Base-by-base conservation (phyloP, 495 filamentous ascomycete species). In the Annulohypoxylon maeteangense region DNA sequence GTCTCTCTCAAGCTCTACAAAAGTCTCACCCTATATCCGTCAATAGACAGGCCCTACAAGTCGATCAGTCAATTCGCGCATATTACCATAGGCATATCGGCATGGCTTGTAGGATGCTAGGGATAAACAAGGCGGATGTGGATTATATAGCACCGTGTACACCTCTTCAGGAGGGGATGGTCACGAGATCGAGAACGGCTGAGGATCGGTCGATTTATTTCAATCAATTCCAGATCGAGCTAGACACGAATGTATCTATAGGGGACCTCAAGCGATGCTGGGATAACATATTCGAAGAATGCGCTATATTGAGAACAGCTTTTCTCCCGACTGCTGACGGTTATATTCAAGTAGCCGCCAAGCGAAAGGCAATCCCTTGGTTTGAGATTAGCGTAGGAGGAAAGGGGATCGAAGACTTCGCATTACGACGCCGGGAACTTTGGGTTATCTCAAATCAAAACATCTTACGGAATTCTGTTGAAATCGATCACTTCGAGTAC, bases 81-180 rank as follows among this genome's bases (percentile, higher is more conserved):
- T 87, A 87, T 69, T 79, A 78, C 11, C 88, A 90, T 62, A 84
- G 81, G 45, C 80, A 90, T 74, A 76, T 82, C 1, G 78, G 81
- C 57, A 71, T 70, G 44, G 66, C 29, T 10, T 76, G 75, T 16
- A 60, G 23, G 20, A 23, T 31, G 2, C 44, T 78, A 6, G 54
- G 61, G 10, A 34, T 74, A 7, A 36, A 68, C 20, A 63, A 61
- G 27, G 12, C 27, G 18, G 80, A 87, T n/a, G 84, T 96, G 8
- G 87, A 93, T 70, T 83, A 84, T 31, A 88, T 96, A 60, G 85
- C 87, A 1, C 93, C 91, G 8, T 94, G 92, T 70, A 93, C 93
- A 0, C 84, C 92, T 0, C 79, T 95, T 1, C 93, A 97, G 71
- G 86, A 93, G 71, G 93, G 92, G 10, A 93, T 96, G 80, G 88